Evolutionary conservation across 1,284 basidiomycete species (phyloP), one percentile per base, ranked within the genome.

Genomic region (Ganoderma leucocontextum): DNA sequence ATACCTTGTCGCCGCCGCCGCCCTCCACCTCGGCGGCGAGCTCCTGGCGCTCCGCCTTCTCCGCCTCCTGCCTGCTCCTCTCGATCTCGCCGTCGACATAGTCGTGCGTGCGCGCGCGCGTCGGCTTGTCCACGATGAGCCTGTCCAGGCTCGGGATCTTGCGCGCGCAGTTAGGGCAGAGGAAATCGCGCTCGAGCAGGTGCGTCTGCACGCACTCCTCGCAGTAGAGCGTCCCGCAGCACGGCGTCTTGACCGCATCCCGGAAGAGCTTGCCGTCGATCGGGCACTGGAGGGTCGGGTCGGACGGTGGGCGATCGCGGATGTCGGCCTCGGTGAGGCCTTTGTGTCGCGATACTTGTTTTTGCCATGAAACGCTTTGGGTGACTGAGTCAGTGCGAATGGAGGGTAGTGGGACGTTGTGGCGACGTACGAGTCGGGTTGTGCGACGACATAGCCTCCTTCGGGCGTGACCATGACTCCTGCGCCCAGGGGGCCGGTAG

Each of bases 401-500:
- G 2, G 8, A 35, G 19, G 15, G 17, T 13, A 13, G 10, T 13
- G 38, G 13, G 2, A 2, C 10, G 8, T 41, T 22, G n/a, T 41
- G 38, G 57, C 4, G 13, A 69, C 95, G 77, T 83, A 96, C 94
- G 89, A 87, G 81, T 98, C 96, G 0, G 96, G 95, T 74, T 97
- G 92, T 0, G 96, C 96, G 60, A 96, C 94, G 13, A 98, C 96
- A 80, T 96, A 98, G 60, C 95, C 95, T 72, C 97, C 96, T 77
- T 98, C 96, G 1, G 96, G 95, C 1, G 96, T 98, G 70, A 98
- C 92, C 96, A 98, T 98, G 63, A 98, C 91, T 60, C 96, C 96
- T 74, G 91, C 90, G 1, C 89, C 88, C 39, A 94, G 85, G 65
- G 91, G 90, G 42, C 89, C 91, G 67, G 86, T 89, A 35, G 86